Evolutionary conservation across 345 rosid genomes (phyloP), one percentile per base, ranked within the genome.

Genomic region (Citropsis articulata): DNA sequence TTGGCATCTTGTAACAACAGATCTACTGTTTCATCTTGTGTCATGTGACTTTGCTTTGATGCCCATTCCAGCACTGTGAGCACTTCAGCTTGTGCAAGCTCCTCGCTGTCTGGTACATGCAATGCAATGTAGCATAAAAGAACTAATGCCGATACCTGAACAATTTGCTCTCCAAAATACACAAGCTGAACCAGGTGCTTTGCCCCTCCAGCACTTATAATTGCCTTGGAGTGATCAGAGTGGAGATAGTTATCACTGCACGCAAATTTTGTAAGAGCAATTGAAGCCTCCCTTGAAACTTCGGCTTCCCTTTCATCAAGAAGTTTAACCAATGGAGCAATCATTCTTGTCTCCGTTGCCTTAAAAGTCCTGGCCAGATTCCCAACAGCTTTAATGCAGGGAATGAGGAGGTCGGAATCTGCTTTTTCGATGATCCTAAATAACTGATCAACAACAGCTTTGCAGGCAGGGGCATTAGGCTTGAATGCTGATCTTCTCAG

Each of bases 381-480:
- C 75, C 99, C 99, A 50, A 90, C 86, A 5, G 99, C 85, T 73
- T 85, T 92, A 1, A 95, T 77, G 69, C 97, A 95, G 0, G 99
- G 98, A 50, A 95, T 82, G 2, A 92, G 89, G 48, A 95, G 88
- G 19, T 85, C 88, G 0, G 97, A 87, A 73, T 90, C 94, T 8
- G 87, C 94, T 71, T 82, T 84, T 72, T 92, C 93, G 1, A 95
- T 86, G 81, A 93, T 87, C 75, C 55, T 86, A 80, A 91, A 79
- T 57, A 93, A 63, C 77, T 95, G 97, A 66, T 93, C 96, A 13
- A 93, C 89, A 27, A 92, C 94, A 53, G 91, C 89, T 80, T 92
- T 93, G 82, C 98, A 92, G 68, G 99, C 97, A 13, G 91, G 94
- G 0, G 99, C 85, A 80, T 90, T 95, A 19, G 98, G 98, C 87